Base-by-base conservation (phyloP, 192 early-diverging fungal species). In the Mortierella alpina region DNA sequence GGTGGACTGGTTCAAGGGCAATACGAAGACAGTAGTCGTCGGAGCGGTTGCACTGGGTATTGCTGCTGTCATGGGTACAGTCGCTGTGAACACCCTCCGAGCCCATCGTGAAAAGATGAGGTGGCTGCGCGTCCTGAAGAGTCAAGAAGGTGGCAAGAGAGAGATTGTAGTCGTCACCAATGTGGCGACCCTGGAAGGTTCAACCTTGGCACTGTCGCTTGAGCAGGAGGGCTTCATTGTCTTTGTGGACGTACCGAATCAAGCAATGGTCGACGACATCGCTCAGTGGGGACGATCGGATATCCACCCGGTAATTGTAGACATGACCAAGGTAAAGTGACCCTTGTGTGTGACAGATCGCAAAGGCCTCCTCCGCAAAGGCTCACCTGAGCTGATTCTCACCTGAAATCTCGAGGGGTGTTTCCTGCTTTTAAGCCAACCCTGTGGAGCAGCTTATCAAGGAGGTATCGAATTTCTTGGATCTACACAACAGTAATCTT, bases 161-260 rank as follows among this genome's bases (percentile, higher is more conserved):
- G 75, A 78, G 50, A 57, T 66, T 4, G 31, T 78, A 11, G 75
- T 78, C 2, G 52, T 78, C 17, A 70, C 63, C 6, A 65, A 70
- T 52, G 49, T 70, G 20, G 53, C 59, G 7, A 78, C 75, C 5
- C 20, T 78, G 10, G 75, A 78, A 17, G 75, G 75, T 1, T 44
- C 60, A 0, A 55, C 63, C 5, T 45, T 78, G 56, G 55, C 75
- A 9, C 49, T 78, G 48, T 70, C 75, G 50, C 52, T 78, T 48
- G 72, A 82, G 2, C 60, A 82, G 40, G 53, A 82, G 47, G 79
- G 79, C 0, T 82, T 82, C 11, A 18, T 82, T 6, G 72, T 82
- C 47, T 82, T 82, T 75, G 80, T 66, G 1, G 71, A 62, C 40
- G 80, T 82, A 7, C 54, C 80, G 3, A 70, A 60, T 23, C 56